Evolutionary conservation across 179 eudicot genomes (phyloP), one percentile per base, ranked within the genome.

Genomic region (Sideroxylon spinosum): DNA sequence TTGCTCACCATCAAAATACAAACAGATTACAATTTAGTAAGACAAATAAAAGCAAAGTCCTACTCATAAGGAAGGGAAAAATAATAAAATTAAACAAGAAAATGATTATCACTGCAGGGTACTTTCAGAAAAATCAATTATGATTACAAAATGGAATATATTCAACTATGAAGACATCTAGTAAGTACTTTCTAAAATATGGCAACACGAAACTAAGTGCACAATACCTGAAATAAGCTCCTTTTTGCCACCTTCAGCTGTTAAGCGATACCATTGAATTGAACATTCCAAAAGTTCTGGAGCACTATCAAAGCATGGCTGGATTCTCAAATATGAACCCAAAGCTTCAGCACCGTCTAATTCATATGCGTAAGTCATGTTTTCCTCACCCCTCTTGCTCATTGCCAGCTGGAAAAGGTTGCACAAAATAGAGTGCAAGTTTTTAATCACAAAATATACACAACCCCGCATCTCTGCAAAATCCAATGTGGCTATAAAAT

Each of bases 181-280:
- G 14, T 73, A n/a, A 68, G 75, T 55, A 9, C 2, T 60, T 68
- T 69, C 50, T 53, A 56, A 9, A 46, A 19, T 16, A 80, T 74
- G 53, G 17, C 37, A 56, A 20, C 46, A 68, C 37, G 72, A 14
- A 60, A 29, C 13, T 12, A 70, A 7, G 7, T 50, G 25, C 37
- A 67, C n/a, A 48, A 74, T 89, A 95, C 99, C 99, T 84, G 94
- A 89, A 78, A 95, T 92, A 73, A 84, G 86, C 77, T 95, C 96
- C 82, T 76, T 89, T 82, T 95, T 92, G 76, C 90, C 92, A 78
- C 86, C 88, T 76, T 85, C 94, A 68, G 91, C 73, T 68, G 90
- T 82, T 71, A 92, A 83, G 11, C 98, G 90, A 68, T 88, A 94
- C 99, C 99, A 94, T 78, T 96, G 99, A 78, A 96, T 86, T 1